Evolutionary conservation across 192 early-diverging fungal species (phyloP), one percentile per base, ranked within the genome.

Genomic region (Physocladia obscura): DNA sequence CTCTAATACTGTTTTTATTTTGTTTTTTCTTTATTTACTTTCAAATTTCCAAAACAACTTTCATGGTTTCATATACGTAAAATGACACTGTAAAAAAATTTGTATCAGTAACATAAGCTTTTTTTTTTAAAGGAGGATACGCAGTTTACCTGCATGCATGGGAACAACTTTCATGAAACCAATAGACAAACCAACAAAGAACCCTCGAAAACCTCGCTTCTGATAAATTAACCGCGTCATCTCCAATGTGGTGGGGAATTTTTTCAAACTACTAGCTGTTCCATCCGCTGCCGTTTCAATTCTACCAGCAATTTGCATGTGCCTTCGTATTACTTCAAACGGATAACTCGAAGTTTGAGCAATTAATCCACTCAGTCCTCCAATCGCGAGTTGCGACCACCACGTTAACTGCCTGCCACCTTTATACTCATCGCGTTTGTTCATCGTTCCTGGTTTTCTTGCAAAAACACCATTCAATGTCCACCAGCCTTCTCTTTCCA

Each of bases 101-200:
- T 11, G 34, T 26, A 6, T 34, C 37, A n/a, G n/a, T n/a, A n/a
- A n/a, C n/a, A n/a, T 67, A 15, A 69, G 50, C 19, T 17, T 35
- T 6, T 59, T 11, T 15, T 17, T 1, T 2, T 35, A 24, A 44
- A 49, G 31, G 30, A 36, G 49, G 11, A n/a, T 13, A 62, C 69
- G 32, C 51, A 32, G 52, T 68, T 72, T 51, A 72, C 70, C 70
- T 19, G 71, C 94, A 67, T 87, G 87, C 94, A 98, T 95, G 0
- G 96, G 96, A 30, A 87, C 86, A 2, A 98, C 90, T 76, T 98
- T 98, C 70, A 98, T 74, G 75, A 93, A 98, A 35, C 96, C 96
- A 75, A 98, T 98, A 30, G 88, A 93, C 49, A 98, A 80, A n/a
- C 96, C 96, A 13, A 98, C 93, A 86, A 89, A 98, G 77, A 97